phyloP scores from a whole-genome alignment of 768 basidiomycete species.

The Pleurotus cornucopiae region DNA sequence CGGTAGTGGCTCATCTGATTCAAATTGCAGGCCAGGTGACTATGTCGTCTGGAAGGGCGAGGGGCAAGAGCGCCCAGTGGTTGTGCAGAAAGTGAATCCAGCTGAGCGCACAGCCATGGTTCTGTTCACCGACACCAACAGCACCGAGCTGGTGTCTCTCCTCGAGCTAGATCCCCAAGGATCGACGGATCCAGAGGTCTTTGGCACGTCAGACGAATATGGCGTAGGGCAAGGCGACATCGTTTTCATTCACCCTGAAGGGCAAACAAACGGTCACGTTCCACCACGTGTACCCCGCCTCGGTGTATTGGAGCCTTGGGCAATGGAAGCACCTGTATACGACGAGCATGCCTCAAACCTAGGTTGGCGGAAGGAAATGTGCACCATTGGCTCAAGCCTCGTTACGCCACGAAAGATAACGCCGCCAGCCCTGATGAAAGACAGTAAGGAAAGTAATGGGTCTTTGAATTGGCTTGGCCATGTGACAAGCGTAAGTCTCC shows the following conservation, averaged over 20 bases:
- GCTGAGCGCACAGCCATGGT: constrained; percentile 67
- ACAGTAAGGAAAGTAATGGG: constrained; percentile 33
- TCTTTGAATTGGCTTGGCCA: constrained; percentile 81
- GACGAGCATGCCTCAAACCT: constrained; percentile 45
- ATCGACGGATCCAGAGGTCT: constrained; percentile 42
- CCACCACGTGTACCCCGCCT: constrained; percentile 75
- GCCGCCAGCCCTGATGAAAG: constrained; percentile 37
- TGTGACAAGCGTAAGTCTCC: constrained; percentile 58
- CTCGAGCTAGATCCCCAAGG: constrained; percentile 90
- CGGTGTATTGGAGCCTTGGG: constrained; percentile 81
- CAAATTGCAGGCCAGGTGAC: constrained; percentile 77
- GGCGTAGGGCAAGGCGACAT: constrained; percentile 83
- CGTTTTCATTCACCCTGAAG: constrained; percentile 73
- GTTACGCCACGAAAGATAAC: constrained; percentile 42
- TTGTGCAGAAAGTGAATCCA: constrained; percentile 78
- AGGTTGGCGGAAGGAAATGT: constrained; percentile 74
- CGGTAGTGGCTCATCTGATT: not conserved
- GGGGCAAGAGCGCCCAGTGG: constrained; percentile 56
- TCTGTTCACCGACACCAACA: constrained; percentile 48
- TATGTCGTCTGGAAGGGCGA: constrained; percentile 83
- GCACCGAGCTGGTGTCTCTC: constrained; percentile 66
- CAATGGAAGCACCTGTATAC: constrained; percentile 50
- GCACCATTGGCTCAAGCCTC: constrained; percentile 56
- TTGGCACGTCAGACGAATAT: constrained; percentile 49
- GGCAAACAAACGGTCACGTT: constrained; percentile 67